Conservation (phyloP, 2,329 filamentous ascomycete genomes). For the Cercospora citrullina region DNA sequence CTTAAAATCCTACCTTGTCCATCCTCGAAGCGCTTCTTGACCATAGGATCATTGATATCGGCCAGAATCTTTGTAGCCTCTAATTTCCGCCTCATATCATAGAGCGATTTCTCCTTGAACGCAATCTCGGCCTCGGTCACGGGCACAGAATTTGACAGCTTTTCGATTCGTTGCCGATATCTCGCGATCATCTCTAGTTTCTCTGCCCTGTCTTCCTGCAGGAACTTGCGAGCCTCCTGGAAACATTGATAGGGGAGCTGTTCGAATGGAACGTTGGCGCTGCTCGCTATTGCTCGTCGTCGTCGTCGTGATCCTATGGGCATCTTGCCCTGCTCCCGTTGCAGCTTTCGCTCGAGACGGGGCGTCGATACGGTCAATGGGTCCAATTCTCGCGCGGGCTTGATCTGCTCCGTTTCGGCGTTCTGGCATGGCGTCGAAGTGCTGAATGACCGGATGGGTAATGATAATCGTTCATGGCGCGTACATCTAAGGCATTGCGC, state of each 20-base stretch:
- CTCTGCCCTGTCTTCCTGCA: constrained; percentile 75
- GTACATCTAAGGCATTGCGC: constrained; percentile 34
- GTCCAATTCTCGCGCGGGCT: constrained; percentile 19
- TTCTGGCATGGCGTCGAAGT: constrained; percentile 50
- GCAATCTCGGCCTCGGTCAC: constrained; percentile 32
- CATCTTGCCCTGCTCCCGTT: constrained; percentile 59
- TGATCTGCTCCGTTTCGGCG: constrained; percentile 39
- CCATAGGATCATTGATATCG: constrained; percentile 90
- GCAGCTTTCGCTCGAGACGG: constrained; percentile 61
- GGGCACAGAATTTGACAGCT: constrained; percentile 56
- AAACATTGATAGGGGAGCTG: constrained; percentile 96
- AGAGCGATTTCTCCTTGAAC: constrained; percentile 64
- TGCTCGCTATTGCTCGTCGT: constrained; percentile 60
- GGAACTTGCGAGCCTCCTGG: constrained; percentile 85
- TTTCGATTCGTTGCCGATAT: constrained; percentile 67
- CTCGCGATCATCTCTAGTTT: constrained; percentile 73
- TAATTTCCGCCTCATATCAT: constrained; percentile 69
- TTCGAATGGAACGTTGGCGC: constrained; percentile 75
- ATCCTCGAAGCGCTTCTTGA: constrained; percentile 94
- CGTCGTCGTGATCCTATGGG: constrained; percentile 77
- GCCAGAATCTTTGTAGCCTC: constrained; percentile 83
- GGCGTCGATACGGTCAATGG: constrained; percentile 30
- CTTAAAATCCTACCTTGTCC: constrained; percentile 63
- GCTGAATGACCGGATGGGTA: constrained; percentile 50
- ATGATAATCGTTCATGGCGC: constrained; percentile 29